These are phyloP conservation scores for Neoboletus magnificus DNA, from an alignment of 768 basidiomycete species.

Conservation along the genomic window DNA sequence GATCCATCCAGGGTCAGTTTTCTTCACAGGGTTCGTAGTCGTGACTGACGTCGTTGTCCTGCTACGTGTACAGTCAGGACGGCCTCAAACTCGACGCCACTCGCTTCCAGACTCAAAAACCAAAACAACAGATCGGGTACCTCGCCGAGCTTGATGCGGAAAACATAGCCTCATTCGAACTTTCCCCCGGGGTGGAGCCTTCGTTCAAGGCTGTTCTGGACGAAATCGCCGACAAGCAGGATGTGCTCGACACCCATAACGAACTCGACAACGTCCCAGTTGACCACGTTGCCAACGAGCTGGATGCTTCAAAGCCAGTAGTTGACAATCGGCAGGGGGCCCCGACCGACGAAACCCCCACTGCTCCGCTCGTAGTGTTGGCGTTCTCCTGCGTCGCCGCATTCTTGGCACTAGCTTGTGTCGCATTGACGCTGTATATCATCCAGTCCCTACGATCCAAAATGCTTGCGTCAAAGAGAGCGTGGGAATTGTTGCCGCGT, in stretches of 20 bases:
- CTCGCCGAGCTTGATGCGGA: slow-evolving; percentile 29
- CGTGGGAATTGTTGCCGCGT: slow-evolving; percentile 24
- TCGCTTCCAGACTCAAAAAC: slow-evolving; percentile 31
- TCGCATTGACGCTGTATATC: slow-evolving; percentile 20
- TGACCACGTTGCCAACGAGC: not conserved
- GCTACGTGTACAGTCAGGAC: slow-evolving; percentile 18
- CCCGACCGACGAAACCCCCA: not conserved
- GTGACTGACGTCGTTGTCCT: slow-evolving; percentile 11
- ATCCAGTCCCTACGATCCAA: slow-evolving; percentile 16
- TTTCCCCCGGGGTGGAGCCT: slow-evolving; percentile 4
- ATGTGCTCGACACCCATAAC: slow-evolving; percentile 21
- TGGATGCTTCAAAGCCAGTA: not conserved
- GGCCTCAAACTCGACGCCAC: slow-evolving; percentile 18
- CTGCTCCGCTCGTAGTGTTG: slow-evolving; percentile 16
- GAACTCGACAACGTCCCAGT: not conserved
- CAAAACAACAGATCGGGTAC: slow-evolving; percentile 30
- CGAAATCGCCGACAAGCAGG: slow-evolving; percentile 17
- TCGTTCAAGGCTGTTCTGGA: slow-evolving; percentile 24
- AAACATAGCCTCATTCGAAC: slow-evolving; percentile 28
- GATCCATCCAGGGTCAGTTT: slow-evolving; percentile 36
- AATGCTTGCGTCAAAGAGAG: slow-evolving; percentile 19
- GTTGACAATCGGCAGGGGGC: not conserved
- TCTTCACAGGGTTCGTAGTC: not conserved
- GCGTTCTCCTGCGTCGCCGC: slow-evolving; percentile 26
- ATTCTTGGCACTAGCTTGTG: slow-evolving; percentile 23